These are phyloP conservation scores for Phytopythium ostracodes DNA, from an alignment of 352 stramenopile genomes.

Conservation along the genomic window DNA sequence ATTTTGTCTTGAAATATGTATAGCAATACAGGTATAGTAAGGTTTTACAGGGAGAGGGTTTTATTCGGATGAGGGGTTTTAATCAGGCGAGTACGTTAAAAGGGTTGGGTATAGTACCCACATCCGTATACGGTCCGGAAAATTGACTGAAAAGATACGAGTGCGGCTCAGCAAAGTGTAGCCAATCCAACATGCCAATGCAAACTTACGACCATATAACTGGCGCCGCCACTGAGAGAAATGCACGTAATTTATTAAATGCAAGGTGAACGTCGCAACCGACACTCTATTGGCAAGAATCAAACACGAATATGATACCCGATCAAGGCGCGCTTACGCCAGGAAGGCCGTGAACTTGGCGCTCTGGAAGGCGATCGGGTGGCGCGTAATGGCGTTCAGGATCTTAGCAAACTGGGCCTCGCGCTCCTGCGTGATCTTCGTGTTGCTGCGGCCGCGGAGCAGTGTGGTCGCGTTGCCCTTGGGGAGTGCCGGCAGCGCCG, in stretches of 20 bases:
- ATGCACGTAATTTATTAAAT: conserved; percentile 2
- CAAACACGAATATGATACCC: conserved; percentile 3
- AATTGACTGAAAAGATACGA: neutral
- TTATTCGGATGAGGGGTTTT: too few relatives aligned
- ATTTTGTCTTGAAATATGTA: too few relatives aligned
- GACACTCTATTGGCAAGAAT: neutral
- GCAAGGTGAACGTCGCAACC: neutral
- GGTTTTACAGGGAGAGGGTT: too few relatives aligned
- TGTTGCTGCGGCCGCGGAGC: conserved; percentile 41
- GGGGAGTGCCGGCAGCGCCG: conserved; percentile 50
- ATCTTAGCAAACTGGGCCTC: conserved; percentile 57
- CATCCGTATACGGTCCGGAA: neutral
- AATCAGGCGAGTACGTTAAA: too few relatives aligned
- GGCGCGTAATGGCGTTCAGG: conserved; percentile 52
- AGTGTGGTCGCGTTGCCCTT: conserved; percentile 35
- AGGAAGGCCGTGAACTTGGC: conserved; percentile 41
- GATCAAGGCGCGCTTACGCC: conserved; percentile 20
- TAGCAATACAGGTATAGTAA: too few relatives aligned
- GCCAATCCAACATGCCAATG: neutral
- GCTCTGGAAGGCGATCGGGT: conserved; percentile 51
- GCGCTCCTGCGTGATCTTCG: conserved; percentile 51
- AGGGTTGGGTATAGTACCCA: too few relatives aligned
- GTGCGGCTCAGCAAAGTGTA: neutral
- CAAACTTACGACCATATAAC: too few relatives aligned
- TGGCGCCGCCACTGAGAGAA: neutral